Percentiles rank a stretch among this genome's conserved stretches.
These are phyloP conservation scores for Colletotrichum ledebouriae DNA, from an alignment of 2,329 filamentous ascomycete genomes.

Conservation along the genomic window DNA sequence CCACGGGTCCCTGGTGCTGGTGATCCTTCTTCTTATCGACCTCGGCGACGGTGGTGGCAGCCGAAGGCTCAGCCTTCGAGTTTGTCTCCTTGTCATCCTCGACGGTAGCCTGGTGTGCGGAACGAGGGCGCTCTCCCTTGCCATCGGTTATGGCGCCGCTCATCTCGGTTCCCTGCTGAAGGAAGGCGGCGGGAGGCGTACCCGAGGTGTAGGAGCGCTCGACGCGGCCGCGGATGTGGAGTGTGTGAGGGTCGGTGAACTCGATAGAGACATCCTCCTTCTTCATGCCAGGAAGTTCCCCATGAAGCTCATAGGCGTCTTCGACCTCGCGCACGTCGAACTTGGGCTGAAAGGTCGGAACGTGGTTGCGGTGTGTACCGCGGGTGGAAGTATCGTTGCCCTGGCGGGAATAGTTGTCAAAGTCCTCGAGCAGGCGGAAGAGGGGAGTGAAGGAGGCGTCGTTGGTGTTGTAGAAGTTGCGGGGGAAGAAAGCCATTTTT, in stretches of 20 bases:
- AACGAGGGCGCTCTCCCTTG: constrained; percentile 43
- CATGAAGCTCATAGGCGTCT: constrained; percentile 80
- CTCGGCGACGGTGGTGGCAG: constrained; percentile 50
- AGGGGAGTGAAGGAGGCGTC: constrained; percentile 69
- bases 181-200: constrained; percentile 61
- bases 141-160: constrained; percentile 58
- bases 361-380: constrained; percentile 45
- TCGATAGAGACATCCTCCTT: constrained; percentile 83
- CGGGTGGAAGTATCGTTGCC: constrained; percentile 41
- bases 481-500: constrained; percentile 74
- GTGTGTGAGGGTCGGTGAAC: constrained; percentile 81
- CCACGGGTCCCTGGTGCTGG: constrained; percentile 45
- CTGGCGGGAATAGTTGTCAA: constrained; percentile 67
- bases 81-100: constrained; percentile 64
- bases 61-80: constrained; percentile 44
- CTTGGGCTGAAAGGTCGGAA: constrained; percentile 77
- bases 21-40: constrained; percentile 52
- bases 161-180: constrained; percentile 57
- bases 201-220: constrained; percentile 74
- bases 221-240: constrained; percentile 77
- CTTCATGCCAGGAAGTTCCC: constrained; percentile 81
- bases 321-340: constrained; percentile 83
- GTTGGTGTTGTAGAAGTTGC: constrained; percentile 61
- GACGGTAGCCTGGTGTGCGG: constrained; percentile 71
- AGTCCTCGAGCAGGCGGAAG: constrained; percentile 75